Base-by-base conservation (phyloP, 163 green algal genomes). In the Chloromonas sp. region DNA sequence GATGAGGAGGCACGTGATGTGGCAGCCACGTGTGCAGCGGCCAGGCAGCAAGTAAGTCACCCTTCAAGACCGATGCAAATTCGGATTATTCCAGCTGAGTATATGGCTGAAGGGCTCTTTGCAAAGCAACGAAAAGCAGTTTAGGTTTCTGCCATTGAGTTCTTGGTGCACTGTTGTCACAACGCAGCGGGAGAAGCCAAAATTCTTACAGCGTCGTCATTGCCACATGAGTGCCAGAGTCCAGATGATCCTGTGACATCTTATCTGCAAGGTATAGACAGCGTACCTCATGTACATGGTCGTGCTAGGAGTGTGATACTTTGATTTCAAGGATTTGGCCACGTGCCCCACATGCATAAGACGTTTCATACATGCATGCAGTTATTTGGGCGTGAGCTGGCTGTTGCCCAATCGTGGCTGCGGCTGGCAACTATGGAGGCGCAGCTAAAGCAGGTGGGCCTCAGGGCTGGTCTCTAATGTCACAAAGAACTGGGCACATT, bases 371-470 rank as follows among this genome's bases (percentile, higher is more conserved):
- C 5, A 76, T 76, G 11, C 66, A 76, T 84, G 61, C 82, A 82
- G 82, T 3, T 84, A 14, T 87, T 87, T 76, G 84, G 84, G 0
- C 61, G 59, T 15, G 36, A 87, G 79, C 84, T 84, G 2, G 79
- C 61, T 0, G 84, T 87, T 70, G 79, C 62, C 36, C 84, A 84
- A 36, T 84, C 84, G 2, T 71, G 82, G 84, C 70, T 84, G 57
- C 78, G 79, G 66, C 70, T 87, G 57, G 84, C 84, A 2, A 76
- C 76, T 36, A 8, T 87, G 70, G 84, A 87, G 84, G 62, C 78
- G 1, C 59, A 78, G 14, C 83, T 81, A 77, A 77, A 59, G 77
- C 79, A 79, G 83, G 62, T 74, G 61, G 1, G 58, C 36, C 36
- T 36, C 36, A 36, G 36, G 36, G 36, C 36, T 36, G 74, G 13